Conservation (phyloP, 2,329 filamentous ascomycete species). For the Ceratocystis colombiana region DNA sequence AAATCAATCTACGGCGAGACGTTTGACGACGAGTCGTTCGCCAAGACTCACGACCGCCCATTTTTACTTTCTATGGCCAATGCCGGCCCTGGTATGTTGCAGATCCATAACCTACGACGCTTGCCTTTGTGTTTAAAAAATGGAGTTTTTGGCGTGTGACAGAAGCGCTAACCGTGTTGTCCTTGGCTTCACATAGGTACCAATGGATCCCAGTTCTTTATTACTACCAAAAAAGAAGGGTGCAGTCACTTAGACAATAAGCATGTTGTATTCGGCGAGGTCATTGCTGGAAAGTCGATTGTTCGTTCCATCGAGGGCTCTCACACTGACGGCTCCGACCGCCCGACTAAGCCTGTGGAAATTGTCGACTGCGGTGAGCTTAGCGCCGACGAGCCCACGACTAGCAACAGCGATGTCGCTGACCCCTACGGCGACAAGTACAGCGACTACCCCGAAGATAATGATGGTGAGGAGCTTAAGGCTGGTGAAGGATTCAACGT, state of each 20-base stretch:
- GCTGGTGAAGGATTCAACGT: slow-evolving; percentile 59
- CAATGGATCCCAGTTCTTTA: slow-evolving; percentile 97
- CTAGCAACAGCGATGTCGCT: slow-evolving; percentile 56
- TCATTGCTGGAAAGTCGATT: slow-evolving; percentile 83
- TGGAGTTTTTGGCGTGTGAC: neutral
- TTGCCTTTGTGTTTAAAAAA: neutral
- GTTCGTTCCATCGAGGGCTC: slow-evolving; percentile 85
- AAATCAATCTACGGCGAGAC: slow-evolving; percentile 97
- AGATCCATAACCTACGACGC: neutral
- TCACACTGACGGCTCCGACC: slow-evolving; percentile 63
- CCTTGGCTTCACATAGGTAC: slow-evolving; percentile 48
- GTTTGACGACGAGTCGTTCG: slow-evolving; percentile 95
- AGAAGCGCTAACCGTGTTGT: slow-evolving; percentile 23
- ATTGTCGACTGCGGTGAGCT: slow-evolving; percentile 84
- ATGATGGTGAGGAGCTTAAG: slow-evolving; percentile 44
- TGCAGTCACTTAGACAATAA: slow-evolving; percentile 86
- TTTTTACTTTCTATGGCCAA: slow-evolving; percentile 98
- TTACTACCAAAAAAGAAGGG: slow-evolving; percentile 73
- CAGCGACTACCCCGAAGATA: slow-evolving; percentile 93
- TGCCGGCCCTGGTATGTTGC: slow-evolving; percentile 66
- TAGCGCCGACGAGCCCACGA: slow-evolving; percentile 55
- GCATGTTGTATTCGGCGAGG: slow-evolving; percentile 95
- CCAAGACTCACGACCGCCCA: slow-evolving; percentile 79
- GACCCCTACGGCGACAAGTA: slow-evolving; percentile 82
- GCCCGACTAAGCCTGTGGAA: slow-evolving; percentile 60